These are phyloP conservation scores for Obba rivulosa DNA, from an alignment of 768 basidiomycete genomes.

Conservation along the genomic window DNA sequence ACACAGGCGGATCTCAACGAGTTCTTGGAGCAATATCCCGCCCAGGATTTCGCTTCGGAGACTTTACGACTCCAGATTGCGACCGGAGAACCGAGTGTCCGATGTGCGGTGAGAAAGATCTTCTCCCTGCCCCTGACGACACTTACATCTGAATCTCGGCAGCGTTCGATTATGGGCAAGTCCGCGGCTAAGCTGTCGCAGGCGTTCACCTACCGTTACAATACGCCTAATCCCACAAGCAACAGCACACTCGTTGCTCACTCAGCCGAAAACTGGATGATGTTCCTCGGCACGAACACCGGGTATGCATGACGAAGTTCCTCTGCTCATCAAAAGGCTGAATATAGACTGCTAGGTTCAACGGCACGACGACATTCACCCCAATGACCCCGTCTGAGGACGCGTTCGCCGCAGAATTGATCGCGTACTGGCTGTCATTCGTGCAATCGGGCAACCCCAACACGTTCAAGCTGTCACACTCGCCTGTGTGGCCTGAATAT, in stretches of 20 bases:
- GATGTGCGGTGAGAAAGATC: constrained; percentile 44
- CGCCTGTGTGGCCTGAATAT: constrained; percentile 46
- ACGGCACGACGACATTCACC: constrained; percentile 49
- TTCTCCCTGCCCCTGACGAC: not conserved
- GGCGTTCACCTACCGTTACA: constrained; percentile 55
- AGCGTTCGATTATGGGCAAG: constrained; percentile 43
- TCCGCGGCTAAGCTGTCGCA: constrained; percentile 30
- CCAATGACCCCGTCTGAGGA: constrained; percentile 39
- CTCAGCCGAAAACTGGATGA: constrained; percentile 64
- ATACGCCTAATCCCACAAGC: constrained; percentile 45
- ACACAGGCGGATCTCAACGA: constrained; percentile 33
- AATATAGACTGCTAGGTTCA: constrained; percentile 21
- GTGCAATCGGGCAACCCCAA: constrained; percentile 54
- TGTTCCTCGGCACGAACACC: constrained; percentile 57
- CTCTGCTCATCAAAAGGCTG: not conserved
- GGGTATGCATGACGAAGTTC: constrained; percentile 34
- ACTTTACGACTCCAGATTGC: constrained; percentile 38
- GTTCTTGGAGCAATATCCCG: constrained; percentile 37
- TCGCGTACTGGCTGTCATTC: constrained; percentile 65
- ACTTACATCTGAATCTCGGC: not conserved
- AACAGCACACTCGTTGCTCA: constrained; percentile 34
- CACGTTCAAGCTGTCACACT: constrained; percentile 44
- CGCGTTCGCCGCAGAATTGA: constrained; percentile 53
- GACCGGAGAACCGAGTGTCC: constrained; percentile 44
- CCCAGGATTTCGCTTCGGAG: constrained; percentile 36